phyloP scores from a whole-genome alignment of 225 moss, liverwort and hornwort species.

The Polytrichum commune region DNA sequence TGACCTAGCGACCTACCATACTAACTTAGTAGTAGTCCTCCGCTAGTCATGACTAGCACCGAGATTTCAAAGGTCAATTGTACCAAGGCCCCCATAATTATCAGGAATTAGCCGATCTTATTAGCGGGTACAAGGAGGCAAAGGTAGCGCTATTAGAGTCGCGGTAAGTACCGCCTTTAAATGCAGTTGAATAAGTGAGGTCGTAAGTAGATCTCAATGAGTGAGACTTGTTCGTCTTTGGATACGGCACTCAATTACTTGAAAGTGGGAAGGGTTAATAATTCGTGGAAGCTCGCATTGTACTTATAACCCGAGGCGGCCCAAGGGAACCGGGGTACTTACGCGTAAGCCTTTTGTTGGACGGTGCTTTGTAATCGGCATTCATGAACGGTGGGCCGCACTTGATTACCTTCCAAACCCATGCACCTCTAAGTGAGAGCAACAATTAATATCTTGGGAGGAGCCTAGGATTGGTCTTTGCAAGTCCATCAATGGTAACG shows the following conservation, averaged over 20 bases:
- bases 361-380: too few relatives aligned
- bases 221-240: constrained; percentile 14
- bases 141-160: constrained; percentile 1
- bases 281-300: neutral
- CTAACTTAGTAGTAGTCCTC: too few relatives aligned
- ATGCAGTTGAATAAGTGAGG: neutral
- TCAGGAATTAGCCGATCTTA: too few relatives aligned
- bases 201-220: constrained; percentile 19
- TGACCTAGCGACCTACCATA: too few relatives aligned
- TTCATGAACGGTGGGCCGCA: too few relatives aligned
- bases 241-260: constrained; percentile 16
- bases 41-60: neutral
- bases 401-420: constrained; percentile 13
- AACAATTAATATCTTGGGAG: too few relatives aligned
- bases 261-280: constrained; percentile 3
- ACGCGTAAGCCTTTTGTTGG: too few relatives aligned
- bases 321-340: neutral
- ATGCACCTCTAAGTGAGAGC: constrained; percentile 10
- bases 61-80: constrained; percentile 18
- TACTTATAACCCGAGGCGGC: neutral
- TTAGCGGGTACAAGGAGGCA: too few relatives aligned
- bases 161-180: constrained; percentile 6
- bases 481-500: too few relatives aligned
- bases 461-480: too few relatives aligned
- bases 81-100: neutral